Percentiles rank a stretch among this genome's conserved stretches.
These are phyloP conservation scores for Circinella umbellata DNA, from an alignment of 371 early-diverging fungal genomes.

Conservation along the genomic window DNA sequence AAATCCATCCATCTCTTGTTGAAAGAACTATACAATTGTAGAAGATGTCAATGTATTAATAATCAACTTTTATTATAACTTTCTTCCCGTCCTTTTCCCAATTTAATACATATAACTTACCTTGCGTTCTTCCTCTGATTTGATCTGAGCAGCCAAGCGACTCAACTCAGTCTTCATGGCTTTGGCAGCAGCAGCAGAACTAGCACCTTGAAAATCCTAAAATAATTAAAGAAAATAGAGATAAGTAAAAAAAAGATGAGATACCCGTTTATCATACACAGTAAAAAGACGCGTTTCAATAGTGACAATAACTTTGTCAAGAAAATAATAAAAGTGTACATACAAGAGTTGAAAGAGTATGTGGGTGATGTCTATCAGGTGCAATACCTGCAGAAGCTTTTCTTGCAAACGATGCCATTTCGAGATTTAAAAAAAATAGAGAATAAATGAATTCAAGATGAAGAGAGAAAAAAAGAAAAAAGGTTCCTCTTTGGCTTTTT, in stretches of 20 bases:
- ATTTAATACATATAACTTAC: conserved; percentile 31
- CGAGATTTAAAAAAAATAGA: not conserved
- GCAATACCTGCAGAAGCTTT: conserved; percentile 36
- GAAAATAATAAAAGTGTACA: not conserved
- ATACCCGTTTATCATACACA: not conserved
- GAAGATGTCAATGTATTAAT: no score
- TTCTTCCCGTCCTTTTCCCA: not conserved
- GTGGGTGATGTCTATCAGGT: conserved; percentile 58
- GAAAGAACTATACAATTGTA: conserved; percentile 17
- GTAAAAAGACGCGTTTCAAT: not conserved
- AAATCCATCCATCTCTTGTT: conserved; percentile 87
- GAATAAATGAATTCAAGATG: conserved; percentile 2
- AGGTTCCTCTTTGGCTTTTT: not conserved
- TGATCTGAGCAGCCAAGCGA: conserved; percentile 54
- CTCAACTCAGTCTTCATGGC: conserved; percentile 69
- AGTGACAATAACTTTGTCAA: conserved; percentile 1
- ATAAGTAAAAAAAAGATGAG: not conserved
- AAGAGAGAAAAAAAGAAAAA: not conserved
- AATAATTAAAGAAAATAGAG: not conserved
- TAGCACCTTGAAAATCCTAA: conserved; percentile 71
- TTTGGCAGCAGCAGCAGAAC: conserved; percentile 69
- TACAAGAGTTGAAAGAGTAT: conserved; percentile 65
- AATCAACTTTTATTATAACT: not conserved
- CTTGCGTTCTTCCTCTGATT: conserved; percentile 60
- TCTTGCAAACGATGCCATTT: conserved; percentile 35